Percentiles rank a stretch among this genome's conserved stretches.
Conservation (phyloP, 345 rosid species). For the Citrus sp. region DNA sequence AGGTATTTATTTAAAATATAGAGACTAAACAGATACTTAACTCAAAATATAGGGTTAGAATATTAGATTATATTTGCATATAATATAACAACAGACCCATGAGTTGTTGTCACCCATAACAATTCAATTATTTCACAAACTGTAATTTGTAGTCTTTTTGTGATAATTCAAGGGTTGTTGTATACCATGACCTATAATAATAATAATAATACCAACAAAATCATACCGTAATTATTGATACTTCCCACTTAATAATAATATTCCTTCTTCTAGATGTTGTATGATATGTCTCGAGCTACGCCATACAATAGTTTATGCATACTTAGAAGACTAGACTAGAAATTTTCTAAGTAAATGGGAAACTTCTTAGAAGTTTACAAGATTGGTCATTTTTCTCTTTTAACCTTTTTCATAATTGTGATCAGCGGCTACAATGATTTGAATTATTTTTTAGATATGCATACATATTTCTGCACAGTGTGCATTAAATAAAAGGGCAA, state of each 20-base stretch:
- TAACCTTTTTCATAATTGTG: neutral
- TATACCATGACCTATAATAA: too few relatives aligned
- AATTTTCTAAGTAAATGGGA: neutral
- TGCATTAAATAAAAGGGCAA: neutral
- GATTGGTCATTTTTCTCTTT: neutral
- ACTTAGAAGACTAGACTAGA: neutral
- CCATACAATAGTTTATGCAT: neutral
- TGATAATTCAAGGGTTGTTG: too few relatives aligned
- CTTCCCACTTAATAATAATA: neutral
- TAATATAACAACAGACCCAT: too few relatives aligned
- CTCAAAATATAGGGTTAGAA: too few relatives aligned
- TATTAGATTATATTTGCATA: too few relatives aligned
- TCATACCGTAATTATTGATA: neutral
- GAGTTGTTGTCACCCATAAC: too few relatives aligned
- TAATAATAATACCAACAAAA: too few relatives aligned
- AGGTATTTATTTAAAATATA: too few relatives aligned
- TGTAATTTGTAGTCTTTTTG: too few relatives aligned
- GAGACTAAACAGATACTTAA: too few relatives aligned
- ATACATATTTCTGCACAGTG: neutral
- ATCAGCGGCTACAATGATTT: neutral
- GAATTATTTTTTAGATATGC: too few relatives aligned
- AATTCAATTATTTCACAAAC: too few relatives aligned
- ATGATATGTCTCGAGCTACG: neutral
- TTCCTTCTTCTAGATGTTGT: neutral
- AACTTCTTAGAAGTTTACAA: conserved; percentile 15